Base-by-base conservation (phyloP, 2,329 filamentous ascomycete species). In the Diaporthe capsici region DNA sequence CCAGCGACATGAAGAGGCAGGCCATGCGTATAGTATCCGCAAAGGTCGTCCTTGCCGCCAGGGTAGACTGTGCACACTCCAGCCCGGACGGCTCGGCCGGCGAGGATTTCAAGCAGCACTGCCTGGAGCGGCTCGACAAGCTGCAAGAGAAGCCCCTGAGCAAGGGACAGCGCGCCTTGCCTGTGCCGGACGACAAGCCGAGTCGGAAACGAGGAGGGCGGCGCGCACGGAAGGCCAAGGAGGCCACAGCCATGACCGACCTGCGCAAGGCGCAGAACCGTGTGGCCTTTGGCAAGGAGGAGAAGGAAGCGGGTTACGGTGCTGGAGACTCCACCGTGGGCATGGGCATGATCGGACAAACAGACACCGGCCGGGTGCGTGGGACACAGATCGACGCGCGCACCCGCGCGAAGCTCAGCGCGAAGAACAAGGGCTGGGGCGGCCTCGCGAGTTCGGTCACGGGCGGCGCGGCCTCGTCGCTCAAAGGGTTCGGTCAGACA, bases 391-490 rank as follows among this genome's bases (percentile, higher is more conserved):
- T 99, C 81, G 97, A 99, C 83, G 94, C 97, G 82, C 93, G 96
- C 76, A 99, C 97, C 5, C 92, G 95, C 75, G 97, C 97, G 60
- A 98, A 98, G 84, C 91, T 99, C 58, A 95, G 94, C 82, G 96
- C 96, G 83, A 98, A 98, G 87, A 97, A 96, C 85, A 96, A 97
- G 81, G 97, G 97, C 37, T 99, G 97, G 97, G 96, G 96, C 73
- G 92, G 89, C 60, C 89, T 85, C 28, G 82, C 82, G 34, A 83
- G 79, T 70, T 82, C 91, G 84, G 93, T 93, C 49, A 88, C 91
- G 4, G 85, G 89, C 77, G 92, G 93, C 75, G 90, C 92, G 4
- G 94, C 94, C n/a, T 95, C 95, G 1, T 96, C 95, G 39, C 90
- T 98, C 75, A 92, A 94, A 75, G 92, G 93, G 5, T 95, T 97